A percentile compares a stretch with the other conserved stretches of the same genome.
phyloP scores from a whole-genome alignment of 495 filamentous ascomycete species.

The Elaphomyces granulatus region DNA sequence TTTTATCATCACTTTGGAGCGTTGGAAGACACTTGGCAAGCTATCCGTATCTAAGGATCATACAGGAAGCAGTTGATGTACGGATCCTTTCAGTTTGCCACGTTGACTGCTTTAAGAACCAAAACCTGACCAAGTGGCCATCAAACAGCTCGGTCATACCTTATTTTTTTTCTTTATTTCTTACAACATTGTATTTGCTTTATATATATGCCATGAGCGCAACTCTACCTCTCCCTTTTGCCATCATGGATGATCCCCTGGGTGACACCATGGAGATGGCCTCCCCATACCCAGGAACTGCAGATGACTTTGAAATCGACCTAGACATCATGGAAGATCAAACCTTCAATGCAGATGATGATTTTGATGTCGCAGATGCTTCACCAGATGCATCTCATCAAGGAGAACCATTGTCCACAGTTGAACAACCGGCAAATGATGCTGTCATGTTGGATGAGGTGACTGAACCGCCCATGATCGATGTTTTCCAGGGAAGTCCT shows the following conservation, averaged over 20 bases:
- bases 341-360: slow-evolving; percentile 38
- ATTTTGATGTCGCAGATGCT: slow-evolving; percentile 45
- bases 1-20: too few species aligned
- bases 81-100: too few species aligned
- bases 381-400: slow-evolving; percentile 22
- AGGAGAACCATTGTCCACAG: slow-evolving; percentile 9
- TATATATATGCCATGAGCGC: too few species aligned
- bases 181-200: too few species aligned
- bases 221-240: slow-evolving; percentile 18
- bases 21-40: too few species aligned
- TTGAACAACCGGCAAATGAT: slow-evolving; percentile 22
- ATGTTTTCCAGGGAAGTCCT: slow-evolving; percentile 19
- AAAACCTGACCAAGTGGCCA: too few species aligned
- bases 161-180: too few species aligned
- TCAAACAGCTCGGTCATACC: too few species aligned
- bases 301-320: slow-evolving; percentile 63
- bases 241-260: slow-evolving; percentile 29
- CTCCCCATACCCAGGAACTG: slow-evolving; percentile 31
- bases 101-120: too few species aligned
- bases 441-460: slow-evolving; percentile 38
- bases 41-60: too few species aligned
- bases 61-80: too few species aligned
- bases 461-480: slow-evolving; percentile 27
- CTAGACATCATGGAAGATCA: slow-evolving; percentile 49
- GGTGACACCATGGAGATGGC: slow-evolving; percentile 43